Conservation (phyloP, 2,329 filamentous ascomycete genomes). For the Colletotrichum caudatum region DNA sequence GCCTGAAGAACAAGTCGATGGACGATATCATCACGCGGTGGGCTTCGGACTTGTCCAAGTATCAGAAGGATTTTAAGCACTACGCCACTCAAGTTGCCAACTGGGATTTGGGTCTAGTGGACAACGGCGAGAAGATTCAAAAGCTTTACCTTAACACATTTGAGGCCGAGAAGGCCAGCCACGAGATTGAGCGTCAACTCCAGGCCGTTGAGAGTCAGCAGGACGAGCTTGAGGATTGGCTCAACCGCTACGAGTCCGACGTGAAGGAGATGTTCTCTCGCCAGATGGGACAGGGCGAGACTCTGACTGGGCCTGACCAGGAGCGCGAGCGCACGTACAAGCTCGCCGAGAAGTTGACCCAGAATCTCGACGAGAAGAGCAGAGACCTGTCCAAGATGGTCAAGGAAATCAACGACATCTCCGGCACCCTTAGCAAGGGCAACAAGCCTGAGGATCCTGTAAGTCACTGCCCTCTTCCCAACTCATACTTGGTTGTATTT, state of each 20-base stretch:
- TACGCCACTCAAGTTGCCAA: conserved; percentile 87
- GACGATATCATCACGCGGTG: conserved; percentile 98
- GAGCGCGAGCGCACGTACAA: conserved; percentile 97
- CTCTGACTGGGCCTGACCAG: conserved; percentile 88
- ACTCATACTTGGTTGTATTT: neutral
- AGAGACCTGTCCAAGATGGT: conserved; percentile 96
- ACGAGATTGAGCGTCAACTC: conserved; percentile 93
- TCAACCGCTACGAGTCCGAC: conserved; percentile 91
- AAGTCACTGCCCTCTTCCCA: conserved; percentile 54
- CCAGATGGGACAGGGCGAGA: conserved; percentile 80
- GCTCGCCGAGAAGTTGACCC: conserved; percentile 91
- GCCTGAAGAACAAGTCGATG: conserved; percentile 98
- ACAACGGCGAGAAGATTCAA: conserved; percentile 95
- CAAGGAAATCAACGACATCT: conserved; percentile 95
- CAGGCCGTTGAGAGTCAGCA: conserved; percentile 92
- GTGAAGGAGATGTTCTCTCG: conserved; percentile 89
- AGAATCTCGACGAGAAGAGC: conserved; percentile 92
- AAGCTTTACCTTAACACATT: conserved; percentile 92
- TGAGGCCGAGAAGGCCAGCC: conserved; percentile 91
- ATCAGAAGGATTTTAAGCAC: conserved; percentile 95
- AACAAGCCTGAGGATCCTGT: conserved; percentile 90
- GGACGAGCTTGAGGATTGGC: conserved; percentile 86
- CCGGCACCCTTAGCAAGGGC: conserved; percentile 88
- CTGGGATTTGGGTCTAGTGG: conserved; percentile 93
- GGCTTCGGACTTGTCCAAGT: conserved; percentile 94